A percentile compares a stretch with the other conserved stretches of the same genome.
Conservation (phyloP, 768 basidiomycete species). For the Boletellus sp. region DNA sequence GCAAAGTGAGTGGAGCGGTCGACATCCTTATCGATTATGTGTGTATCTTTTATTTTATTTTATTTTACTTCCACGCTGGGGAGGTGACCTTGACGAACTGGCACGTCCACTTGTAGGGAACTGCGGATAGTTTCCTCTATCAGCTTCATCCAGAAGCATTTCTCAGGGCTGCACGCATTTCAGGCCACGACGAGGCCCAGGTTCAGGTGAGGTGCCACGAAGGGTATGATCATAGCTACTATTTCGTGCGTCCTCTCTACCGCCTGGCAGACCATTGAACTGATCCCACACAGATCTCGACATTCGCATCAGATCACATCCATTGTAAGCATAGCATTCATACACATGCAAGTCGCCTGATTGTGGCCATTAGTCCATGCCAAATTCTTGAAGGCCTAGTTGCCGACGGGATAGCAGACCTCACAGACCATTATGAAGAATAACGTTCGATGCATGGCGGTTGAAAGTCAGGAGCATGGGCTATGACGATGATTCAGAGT, state of each 20-base stretch:
- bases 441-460: slow-evolving; percentile 2
- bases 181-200: slow-evolving; percentile 68
- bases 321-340: slow-evolving; percentile 55
- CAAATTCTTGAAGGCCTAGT: slow-evolving; percentile 73
- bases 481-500: not conserved
- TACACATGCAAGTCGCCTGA: slow-evolving; percentile 4
- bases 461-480: not conserved
- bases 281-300: slow-evolving; percentile 62
- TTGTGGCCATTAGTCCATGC: slow-evolving; percentile 64
- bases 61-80: not conserved
- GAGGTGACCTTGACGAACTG: not conserved
- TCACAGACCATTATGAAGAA: slow-evolving; percentile 2
- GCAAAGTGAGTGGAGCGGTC: slow-evolving; percentile 55
- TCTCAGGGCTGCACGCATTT: slow-evolving; percentile 67
- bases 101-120: slow-evolving; percentile 48
- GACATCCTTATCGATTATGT: slow-evolving; percentile 88
- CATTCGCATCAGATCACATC: slow-evolving; percentile 86
- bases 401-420: not conserved
- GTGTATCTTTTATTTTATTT: slow-evolving; percentile 28
- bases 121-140: slow-evolving; percentile 75
- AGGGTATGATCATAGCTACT: slow-evolving; percentile 88
- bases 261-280: not conserved
- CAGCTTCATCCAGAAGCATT: slow-evolving; percentile 93
- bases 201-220: slow-evolving; percentile 77
- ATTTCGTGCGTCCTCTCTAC: slow-evolving; percentile 54